Evolutionary conservation across 176 grass and related monocot species (phyloP).

Genomic region (Eragrostis curvula): DNA sequence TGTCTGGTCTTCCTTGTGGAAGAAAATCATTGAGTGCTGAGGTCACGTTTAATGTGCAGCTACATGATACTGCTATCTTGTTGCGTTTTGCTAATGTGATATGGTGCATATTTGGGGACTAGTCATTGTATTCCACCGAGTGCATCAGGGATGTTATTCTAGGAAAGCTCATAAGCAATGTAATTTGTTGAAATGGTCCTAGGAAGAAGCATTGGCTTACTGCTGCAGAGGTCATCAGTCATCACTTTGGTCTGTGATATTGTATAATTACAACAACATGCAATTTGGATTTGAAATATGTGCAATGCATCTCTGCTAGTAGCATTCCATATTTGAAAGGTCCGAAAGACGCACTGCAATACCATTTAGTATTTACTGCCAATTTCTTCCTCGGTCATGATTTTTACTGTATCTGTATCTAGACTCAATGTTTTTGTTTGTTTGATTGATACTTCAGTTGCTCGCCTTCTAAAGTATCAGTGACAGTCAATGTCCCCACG

Average conservation of each 20-base stretch:
- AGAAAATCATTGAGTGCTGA: conserved; percentile 11
- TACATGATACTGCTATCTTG: background rate
- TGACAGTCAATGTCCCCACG: conserved; percentile 7
- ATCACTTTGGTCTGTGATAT: background rate
- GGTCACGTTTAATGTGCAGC: background rate
- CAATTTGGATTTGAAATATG: background rate
- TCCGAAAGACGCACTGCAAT: background rate
- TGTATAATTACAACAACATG: conserved; percentile 11
- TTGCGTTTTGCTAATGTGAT: conserved; percentile 14
- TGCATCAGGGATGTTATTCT: conserved; percentile 3
- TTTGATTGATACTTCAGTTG: background rate
- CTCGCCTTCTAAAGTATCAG: background rate
- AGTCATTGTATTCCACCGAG: background rate
- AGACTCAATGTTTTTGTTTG: background rate
- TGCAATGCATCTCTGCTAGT: background rate
- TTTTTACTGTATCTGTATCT: conserved; percentile 1
- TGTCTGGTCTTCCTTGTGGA: background rate
- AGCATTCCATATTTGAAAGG: conserved; percentile 5
- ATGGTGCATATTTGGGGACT: conserved; percentile 1
- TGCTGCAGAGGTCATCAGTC: background rate
- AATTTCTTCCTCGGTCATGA: background rate
- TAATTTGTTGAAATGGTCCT: conserved; percentile 8
- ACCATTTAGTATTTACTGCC: conserved; percentile 15
- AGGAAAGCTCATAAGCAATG: background rate
- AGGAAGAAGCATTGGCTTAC: background rate